These are phyloP conservation scores for Knoxdaviesia proteae DNA, from an alignment of 2,329 filamentous ascomycete genomes.

Conservation along the genomic window DNA sequence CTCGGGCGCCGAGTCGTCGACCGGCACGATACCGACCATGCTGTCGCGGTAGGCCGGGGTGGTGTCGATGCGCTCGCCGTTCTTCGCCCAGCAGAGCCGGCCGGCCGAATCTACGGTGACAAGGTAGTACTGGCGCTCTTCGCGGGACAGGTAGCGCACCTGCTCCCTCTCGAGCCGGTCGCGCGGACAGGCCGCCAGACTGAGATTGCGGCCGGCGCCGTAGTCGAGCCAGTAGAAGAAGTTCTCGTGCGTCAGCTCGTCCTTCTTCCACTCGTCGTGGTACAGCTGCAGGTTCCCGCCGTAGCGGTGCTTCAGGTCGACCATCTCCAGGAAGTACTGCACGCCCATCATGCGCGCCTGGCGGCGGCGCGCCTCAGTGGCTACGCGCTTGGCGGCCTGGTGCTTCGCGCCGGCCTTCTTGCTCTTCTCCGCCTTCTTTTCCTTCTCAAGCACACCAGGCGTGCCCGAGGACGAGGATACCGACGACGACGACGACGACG, in stretches of 20 bases:
- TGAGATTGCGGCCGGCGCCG: constrained; percentile 50
- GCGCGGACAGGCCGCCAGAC: constrained; percentile 51
- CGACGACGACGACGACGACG: constrained; percentile 8
- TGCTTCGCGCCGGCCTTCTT: constrained; percentile 23
- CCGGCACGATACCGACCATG: constrained; percentile 48
- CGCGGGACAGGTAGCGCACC: constrained; percentile 64
- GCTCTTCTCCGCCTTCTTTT: constrained; percentile 16
- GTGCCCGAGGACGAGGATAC: constrained; percentile 5
- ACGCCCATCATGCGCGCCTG: constrained; percentile 64
- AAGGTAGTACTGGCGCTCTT: constrained; percentile 65
- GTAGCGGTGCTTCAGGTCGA: constrained; percentile 71
- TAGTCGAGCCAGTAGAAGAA: constrained; percentile 90
- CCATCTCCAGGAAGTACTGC: constrained; percentile 72
- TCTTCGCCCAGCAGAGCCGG: constrained; percentile 71
- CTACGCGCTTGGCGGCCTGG: constrained; percentile 1
- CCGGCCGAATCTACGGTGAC: constrained; percentile 57
- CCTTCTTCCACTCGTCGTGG: constrained; percentile 64
- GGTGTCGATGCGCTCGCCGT: constrained; percentile 57
- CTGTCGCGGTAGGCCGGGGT: constrained; percentile 59
- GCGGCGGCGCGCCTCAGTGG: constrained; percentile 23
- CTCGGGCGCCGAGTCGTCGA: constrained; percentile 35
- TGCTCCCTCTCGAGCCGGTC: constrained; percentile 56
- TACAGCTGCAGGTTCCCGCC: constrained; percentile 66
- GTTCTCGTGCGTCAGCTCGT: constrained; percentile 52
- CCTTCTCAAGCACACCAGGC: constrained; percentile 6